Evolutionary conservation across 495 filamentous ascomycete genomes (phyloP).

Genomic region (Pyrenula aspistea): DNA sequence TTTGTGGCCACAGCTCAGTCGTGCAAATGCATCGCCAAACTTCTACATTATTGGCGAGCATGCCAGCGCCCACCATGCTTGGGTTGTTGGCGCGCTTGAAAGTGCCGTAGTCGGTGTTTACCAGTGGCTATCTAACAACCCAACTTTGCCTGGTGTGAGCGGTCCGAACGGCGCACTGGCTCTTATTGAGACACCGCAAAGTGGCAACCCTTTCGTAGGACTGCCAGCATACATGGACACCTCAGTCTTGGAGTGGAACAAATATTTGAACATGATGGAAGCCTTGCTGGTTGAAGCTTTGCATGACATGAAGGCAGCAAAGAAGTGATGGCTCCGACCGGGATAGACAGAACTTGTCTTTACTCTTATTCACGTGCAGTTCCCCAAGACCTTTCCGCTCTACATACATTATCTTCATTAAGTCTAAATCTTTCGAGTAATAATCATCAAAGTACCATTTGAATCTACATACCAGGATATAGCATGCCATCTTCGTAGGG

Average conservation of each 20-base stretch:
- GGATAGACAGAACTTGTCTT: neutral
- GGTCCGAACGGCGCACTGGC: neutral
- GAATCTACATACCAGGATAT: neutral
- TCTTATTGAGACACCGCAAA: neutral
- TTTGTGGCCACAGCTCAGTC: slow-evolving; percentile 15
- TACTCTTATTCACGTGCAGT: neutral
- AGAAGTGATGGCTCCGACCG: neutral
- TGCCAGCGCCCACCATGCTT: slow-evolving; percentile 26
- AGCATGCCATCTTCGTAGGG: neutral
- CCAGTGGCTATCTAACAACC: neutral
- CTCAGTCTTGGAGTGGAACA: neutral
- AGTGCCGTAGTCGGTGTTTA: slow-evolving; percentile 6
- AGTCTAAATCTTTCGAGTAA: neutral
- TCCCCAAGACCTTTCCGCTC: neutral
- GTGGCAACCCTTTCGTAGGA: neutral
- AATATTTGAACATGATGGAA: neutral
- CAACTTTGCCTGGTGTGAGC: neutral
- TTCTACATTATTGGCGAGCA: slow-evolving; percentile 28
- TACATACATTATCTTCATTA: neutral
- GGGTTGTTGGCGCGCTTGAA: slow-evolving; percentile 26
- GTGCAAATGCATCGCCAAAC: slow-evolving; percentile 4
- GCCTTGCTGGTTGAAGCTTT: neutral
- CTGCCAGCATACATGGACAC: neutral
- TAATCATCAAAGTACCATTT: neutral
- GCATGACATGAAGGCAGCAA: neutral